Conservation (phyloP, 192 early-diverging fungal genomes). For the Chytriomyces sp. region DNA sequence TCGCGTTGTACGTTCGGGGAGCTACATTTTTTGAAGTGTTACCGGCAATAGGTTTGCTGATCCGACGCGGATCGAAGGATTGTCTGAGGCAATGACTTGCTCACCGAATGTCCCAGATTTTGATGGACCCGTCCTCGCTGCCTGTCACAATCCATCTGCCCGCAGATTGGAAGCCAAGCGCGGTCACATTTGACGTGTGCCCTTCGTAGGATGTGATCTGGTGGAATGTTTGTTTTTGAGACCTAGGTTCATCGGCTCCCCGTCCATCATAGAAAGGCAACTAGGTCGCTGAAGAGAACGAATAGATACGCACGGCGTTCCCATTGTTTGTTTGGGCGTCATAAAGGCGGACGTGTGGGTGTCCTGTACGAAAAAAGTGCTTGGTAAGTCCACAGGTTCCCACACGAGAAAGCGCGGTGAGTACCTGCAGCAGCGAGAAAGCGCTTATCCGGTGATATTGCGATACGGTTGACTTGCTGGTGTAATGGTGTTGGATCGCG, state of each 20-base stretch:
- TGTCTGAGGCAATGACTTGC: background rate
- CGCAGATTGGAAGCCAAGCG: conserved; percentile 58
- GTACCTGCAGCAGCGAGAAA: conserved; percentile 80
- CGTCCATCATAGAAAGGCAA: conserved; percentile 4
- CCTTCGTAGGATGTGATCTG: conserved; percentile 60
- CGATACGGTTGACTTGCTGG: conserved; percentile 88
- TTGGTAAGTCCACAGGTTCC: background rate
- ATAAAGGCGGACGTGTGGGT: conserved; percentile 80
- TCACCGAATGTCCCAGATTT: conserved; percentile 62
- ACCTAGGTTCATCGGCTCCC: too few species aligned
- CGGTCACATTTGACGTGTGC: conserved; percentile 59
- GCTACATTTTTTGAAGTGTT: conserved; percentile 28
- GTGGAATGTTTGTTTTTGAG: background rate
- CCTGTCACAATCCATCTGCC: conserved; percentile 63
- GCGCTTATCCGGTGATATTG: conserved; percentile 87
- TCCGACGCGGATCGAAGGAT: background rate
- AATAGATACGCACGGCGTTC: conserved; percentile 60
- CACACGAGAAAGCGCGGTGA: background rate
- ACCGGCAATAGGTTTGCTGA: background rate
- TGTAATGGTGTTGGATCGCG: background rate
- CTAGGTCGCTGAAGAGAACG: background rate
- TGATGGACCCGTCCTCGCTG: conserved; percentile 63
- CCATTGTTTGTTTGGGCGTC: conserved; percentile 80
- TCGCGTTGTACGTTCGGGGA: conserved; percentile 60
- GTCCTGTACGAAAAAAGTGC: conserved; percentile 49